Conservation (phyloP, 495 filamentous ascomycete genomes). For the Xylaria flabelliformis region DNA sequence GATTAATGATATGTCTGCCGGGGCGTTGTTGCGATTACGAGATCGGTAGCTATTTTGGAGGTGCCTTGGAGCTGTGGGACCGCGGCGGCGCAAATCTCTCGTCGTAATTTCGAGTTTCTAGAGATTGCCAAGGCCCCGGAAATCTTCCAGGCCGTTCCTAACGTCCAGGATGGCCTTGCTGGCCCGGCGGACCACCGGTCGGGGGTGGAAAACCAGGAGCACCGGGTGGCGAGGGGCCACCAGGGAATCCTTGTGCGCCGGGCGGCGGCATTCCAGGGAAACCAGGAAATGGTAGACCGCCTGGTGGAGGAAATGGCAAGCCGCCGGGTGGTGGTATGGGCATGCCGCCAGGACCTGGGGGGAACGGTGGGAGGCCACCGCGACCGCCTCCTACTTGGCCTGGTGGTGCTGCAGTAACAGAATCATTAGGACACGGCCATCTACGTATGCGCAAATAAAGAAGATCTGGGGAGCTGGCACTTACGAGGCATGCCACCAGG, state of each 20-base stretch:
- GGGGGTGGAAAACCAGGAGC: conserved; percentile 46
- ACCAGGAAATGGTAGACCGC: conserved; percentile 36
- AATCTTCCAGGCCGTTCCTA: conserved; percentile 22
- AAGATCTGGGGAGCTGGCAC: conserved; percentile 21
- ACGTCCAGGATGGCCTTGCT: conserved; percentile 39
- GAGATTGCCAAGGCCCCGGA: not conserved
- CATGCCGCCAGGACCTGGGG: conserved; percentile 53
- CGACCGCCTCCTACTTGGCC: conserved; percentile 57
- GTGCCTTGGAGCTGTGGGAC: not conserved
- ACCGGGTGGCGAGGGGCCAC: conserved; percentile 23
- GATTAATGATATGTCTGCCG: not conserved
- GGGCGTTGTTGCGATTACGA: not conserved
- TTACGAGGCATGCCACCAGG: conserved; percentile 44
- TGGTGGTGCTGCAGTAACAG: conserved; percentile 51
- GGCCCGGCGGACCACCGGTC: conserved; percentile 42
- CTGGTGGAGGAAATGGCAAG: conserved; percentile 69
- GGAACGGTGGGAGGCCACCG: conserved; percentile 68
- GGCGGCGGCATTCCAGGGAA: conserved; percentile 43
- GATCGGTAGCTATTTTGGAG: not conserved
- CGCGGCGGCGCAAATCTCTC: not conserved
- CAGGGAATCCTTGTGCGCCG: conserved; percentile 55
- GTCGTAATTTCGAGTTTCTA: too few relatives aligned
- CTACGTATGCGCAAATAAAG: not conserved
- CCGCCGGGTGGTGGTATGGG: conserved; percentile 55
- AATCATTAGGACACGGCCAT: conserved; percentile 17